Evolutionary conservation across 805 yeast species (phyloP), one percentile per base, ranked within the genome.

Genomic region (Candida quercuum): DNA sequence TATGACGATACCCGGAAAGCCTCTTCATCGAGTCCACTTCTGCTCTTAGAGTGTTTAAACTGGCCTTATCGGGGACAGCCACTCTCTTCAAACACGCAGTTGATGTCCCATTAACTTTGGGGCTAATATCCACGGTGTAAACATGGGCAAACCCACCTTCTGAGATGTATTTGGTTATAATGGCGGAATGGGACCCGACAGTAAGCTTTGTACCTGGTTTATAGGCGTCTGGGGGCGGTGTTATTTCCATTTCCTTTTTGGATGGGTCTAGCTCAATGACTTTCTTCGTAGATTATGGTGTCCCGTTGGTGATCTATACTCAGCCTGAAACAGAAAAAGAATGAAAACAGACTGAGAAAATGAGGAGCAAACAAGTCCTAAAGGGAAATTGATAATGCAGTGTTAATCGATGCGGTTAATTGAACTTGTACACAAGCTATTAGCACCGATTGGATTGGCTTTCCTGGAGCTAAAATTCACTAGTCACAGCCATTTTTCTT

Each of bases 11-110:
- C 8, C 95, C 95, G 43, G 80, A 68, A 24, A 93, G 67, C 20
- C 95, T 69, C 61, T 86, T 85, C 98, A 93, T 91, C 11, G 97
- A 95, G 56, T 93, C 98, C 13, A 93, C 99, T 59, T 93, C 99
- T 28, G 94, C 96, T 44, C 98, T 68, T 35, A 93, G 67, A 18
- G 81, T 73, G 50, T 85, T 86, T 56, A 93, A 69, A 36, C 83
- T 84, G 52, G 78, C 74, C 60, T 93, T 93, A 56, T 83, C 87
- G 4, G 97, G 97, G 3, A 93, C 99, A 23, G 81, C 81, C n/a
- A 93, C 98, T 45, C 99, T 73, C 61, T 93, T 93, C 52, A 93
- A 68, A 57, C 98, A 93, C 5, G 91, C 96, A 11, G 70, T 59
- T 38, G 60, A 61, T 35, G 69, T 59, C 15, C 76, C 77, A 13